Evolutionary conservation across 176 grass and related monocot species (phyloP), one percentile per base, ranked within the genome.

Genomic region (Bothriochloa decipiens): DNA sequence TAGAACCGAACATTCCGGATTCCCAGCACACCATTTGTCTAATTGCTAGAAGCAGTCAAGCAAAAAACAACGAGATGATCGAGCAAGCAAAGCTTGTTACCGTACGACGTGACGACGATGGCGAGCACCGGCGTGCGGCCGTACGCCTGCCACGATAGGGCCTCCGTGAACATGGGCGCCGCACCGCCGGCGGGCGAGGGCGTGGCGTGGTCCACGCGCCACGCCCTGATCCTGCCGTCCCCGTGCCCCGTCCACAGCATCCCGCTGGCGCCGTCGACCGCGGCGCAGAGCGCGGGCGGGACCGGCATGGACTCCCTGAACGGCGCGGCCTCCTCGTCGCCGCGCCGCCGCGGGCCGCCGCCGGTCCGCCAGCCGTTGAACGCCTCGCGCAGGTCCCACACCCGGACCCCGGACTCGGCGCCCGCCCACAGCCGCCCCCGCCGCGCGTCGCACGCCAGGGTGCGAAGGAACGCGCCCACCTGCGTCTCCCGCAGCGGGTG

Each of bases 401-500:
- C 87, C 11, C 89, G 72, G 16, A 98, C 61, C 49, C 95, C 86
- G n/a, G 80, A 95, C 87, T 98, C 92, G 1, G 91, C 74, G 12
- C 92, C 92, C 1, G 95, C 91, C 95, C 95, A 95, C 16, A 93
- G 88, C 85, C 91, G 91, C 28, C 88, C 39, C 13, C 70, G 63
- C 36, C 68, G 84, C 42, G 85, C 79, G 74, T 86, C 89, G 70
- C 75, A 77, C 57, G 75, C 89, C 6, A 98, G 85, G 20, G 87
- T 79, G 41, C 95, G 92, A 45, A 93, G 91, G 89, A 98, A 95
- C 7, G 91, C 93, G 14, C 92, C 86, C 25, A 88, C 95, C 88
- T 98, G 95, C 80, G 92, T 98, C 81, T 98, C 95, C 67, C 91
- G 91, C 42, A 93, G 86, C 22, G 92, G 95, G 77, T 93, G 92